phyloP scores from a whole-genome alignment of 352 stramenopile species.

The Globisporangium viniferum region DNA sequence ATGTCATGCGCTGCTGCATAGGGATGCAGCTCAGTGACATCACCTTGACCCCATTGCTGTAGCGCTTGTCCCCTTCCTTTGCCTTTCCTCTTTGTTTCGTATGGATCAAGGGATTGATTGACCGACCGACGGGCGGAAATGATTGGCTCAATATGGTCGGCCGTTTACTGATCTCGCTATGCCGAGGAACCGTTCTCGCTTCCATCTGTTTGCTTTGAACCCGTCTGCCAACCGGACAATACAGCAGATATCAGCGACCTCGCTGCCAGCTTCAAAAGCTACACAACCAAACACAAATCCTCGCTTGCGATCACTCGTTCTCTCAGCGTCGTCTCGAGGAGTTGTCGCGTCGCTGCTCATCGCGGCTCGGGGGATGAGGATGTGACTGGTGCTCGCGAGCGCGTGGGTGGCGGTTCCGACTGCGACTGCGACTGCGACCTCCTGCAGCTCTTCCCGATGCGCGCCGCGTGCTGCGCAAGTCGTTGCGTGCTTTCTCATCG shows the following conservation, averaged over 20 bases:
- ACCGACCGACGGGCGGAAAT: background rate
- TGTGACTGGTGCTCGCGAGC: background rate
- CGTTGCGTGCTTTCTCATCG: slow-evolving; percentile 8
- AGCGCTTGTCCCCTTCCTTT: too few relatives aligned
- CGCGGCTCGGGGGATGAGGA: background rate
- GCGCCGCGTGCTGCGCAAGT: background rate
- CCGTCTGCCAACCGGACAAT: background rate
- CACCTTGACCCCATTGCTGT: background rate
- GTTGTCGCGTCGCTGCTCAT: slow-evolving; percentile 1
- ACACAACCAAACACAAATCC: background rate
- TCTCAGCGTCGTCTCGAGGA: slow-evolving; percentile 2
- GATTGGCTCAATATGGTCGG: background rate
- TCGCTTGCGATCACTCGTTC: background rate
- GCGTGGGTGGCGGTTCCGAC: background rate
- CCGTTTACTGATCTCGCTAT: background rate
- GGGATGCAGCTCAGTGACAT: background rate
- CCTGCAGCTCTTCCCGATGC: background rate
- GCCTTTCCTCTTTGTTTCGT: background rate
- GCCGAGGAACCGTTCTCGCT: background rate
- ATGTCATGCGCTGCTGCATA: background rate
- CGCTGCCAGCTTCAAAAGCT: background rate
- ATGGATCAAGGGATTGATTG: background rate
- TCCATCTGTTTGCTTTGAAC: slow-evolving; percentile 1
- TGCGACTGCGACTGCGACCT: slow-evolving; percentile 12
- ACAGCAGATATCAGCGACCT: background rate